Percentiles rank a stretch among this genome's conserved stretches.
These are phyloP conservation scores for Claviceps fusiformis DNA, from an alignment of 2,329 filamentous ascomycete genomes.

Conservation along the genomic window DNA sequence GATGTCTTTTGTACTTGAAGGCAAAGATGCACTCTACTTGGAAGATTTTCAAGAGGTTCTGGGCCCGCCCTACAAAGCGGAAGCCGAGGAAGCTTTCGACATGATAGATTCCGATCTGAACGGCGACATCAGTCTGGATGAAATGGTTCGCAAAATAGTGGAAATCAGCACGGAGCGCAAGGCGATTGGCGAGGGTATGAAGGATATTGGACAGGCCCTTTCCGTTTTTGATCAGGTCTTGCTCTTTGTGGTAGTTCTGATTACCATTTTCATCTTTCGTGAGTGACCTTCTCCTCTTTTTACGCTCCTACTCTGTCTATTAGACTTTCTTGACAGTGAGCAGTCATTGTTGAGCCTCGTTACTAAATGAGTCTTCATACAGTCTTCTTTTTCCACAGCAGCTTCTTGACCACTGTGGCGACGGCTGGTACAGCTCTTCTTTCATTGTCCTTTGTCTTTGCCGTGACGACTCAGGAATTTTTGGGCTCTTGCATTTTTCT, in stretches of 20 bases:
- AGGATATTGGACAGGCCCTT: constrained; percentile 92
- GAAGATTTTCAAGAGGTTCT: constrained; percentile 86
- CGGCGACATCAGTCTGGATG: constrained; percentile 86
- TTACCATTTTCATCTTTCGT: constrained; percentile 73
- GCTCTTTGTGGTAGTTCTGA: constrained; percentile 64
- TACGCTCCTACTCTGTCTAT: neutral
- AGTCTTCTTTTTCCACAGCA: constrained; percentile 80
- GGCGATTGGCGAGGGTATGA: constrained; percentile 83
- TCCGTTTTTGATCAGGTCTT: constrained; percentile 80
- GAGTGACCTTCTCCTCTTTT: constrained; percentile 19
- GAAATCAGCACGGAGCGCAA: constrained; percentile 79
- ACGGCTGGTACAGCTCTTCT: constrained; percentile 86
- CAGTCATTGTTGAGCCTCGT: neutral
- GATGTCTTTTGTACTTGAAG: constrained; percentile 96
- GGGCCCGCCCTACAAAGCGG: constrained; percentile 54
- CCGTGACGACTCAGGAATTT: constrained; percentile 82
- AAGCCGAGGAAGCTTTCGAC: constrained; percentile 76
- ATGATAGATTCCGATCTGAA: constrained; percentile 78
- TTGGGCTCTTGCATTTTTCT: constrained; percentile 98
- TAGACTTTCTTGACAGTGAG: neutral
- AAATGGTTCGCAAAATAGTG: constrained; percentile 80
- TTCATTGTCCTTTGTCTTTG: constrained; percentile 93
- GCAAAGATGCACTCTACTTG: constrained; percentile 60
- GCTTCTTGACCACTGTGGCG: constrained; percentile 71
- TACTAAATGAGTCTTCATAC: neutral